Evolutionary conservation across 148 eudicot species (phyloP).

Genomic region (Rhododendron ovatum): DNA sequence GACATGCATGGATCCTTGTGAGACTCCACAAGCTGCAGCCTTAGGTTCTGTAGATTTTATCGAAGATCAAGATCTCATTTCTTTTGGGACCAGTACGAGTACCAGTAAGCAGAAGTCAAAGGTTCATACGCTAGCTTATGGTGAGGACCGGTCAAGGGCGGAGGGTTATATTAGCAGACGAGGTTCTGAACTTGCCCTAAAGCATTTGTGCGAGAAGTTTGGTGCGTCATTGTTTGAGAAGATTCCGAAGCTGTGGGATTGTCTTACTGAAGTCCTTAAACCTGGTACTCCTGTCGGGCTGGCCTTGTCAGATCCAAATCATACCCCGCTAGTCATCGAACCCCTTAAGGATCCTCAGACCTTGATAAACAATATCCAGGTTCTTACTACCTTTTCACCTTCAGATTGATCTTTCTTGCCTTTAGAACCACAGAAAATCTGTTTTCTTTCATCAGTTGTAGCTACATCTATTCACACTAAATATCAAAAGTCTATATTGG

Average conservation of each 20-base stretch:
- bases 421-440: neutral
- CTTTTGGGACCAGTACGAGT: conserved; percentile 29
- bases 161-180: conserved; percentile 93
- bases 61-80: conserved; percentile 81
- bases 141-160: conserved; percentile 76
- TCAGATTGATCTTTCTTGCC: neutral
- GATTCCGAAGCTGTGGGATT: conserved; percentile 94
- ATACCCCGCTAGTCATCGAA: conserved; percentile 47
- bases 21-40: conserved; percentile 87
- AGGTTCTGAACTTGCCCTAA: conserved; percentile 93
- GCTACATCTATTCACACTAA: neutral
- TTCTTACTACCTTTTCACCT: conserved; percentile 9
- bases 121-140: conserved; percentile 44
- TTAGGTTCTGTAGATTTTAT: conserved; percentile 70
- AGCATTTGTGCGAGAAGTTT: conserved; percentile 75
- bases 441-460: neutral
- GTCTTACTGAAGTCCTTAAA: conserved; percentile 87
- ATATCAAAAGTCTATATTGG: neutral
- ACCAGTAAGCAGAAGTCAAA: conserved; percentile 57
- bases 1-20: conserved; percentile 83
- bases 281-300: conserved; percentile 47
- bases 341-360: conserved; percentile 73
- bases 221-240: conserved; percentile 74
- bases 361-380: conserved; percentile 88
- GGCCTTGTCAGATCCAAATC: conserved; percentile 37